Percentiles rank a stretch among this genome's conserved stretches.
Evolutionary conservation across 495 filamentous ascomycete species (phyloP).

Genomic region (Apodospora peruviana): DNA sequence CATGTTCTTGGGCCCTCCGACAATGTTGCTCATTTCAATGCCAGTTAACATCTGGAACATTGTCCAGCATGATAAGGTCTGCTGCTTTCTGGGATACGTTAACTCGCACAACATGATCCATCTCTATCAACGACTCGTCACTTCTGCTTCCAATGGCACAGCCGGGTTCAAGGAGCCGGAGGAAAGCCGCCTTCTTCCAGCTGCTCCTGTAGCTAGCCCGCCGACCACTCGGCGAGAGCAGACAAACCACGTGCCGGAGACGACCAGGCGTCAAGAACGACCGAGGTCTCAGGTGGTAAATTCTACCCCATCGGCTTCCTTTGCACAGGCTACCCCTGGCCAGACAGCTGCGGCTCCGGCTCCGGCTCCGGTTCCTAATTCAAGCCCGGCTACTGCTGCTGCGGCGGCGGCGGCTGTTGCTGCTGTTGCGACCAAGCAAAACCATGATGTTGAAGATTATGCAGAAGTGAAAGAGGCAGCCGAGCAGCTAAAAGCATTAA

Average conservation of each 20-base stretch:
- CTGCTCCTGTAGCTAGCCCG: conserved; percentile 30
- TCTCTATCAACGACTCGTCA: conserved; percentile 47
- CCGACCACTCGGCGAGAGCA: conserved; percentile 13
- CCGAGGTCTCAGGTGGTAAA: conserved; percentile 1
- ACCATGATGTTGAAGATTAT: conserved; percentile 50
- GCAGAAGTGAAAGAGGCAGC: conserved; percentile 56
- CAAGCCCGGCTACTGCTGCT: conserved; percentile 2
- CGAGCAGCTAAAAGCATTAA: conserved; percentile 53
- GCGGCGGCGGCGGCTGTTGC: not conserved
- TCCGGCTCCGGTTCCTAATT: conserved; percentile 1
- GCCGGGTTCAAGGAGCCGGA: conserved; percentile 42
- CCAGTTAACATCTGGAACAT: conserved; percentile 50
- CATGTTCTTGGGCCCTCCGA: conserved; percentile 54
- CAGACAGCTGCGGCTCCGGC: conserved; percentile 2
- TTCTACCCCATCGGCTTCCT: conserved; percentile 1
- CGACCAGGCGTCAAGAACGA: conserved; percentile 16
- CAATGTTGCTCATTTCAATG: conserved; percentile 53
- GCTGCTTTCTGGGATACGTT: conserved; percentile 50
- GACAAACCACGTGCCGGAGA: conserved; percentile 21
- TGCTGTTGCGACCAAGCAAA: conserved; percentile 19
- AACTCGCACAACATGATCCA: conserved; percentile 54
- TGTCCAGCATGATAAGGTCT: conserved; percentile 51
- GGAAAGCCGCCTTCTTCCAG: conserved; percentile 43
- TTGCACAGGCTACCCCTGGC: conserved; percentile 9
- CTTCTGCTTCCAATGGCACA: conserved; percentile 29